Base-by-base conservation (phyloP, 2,329 filamentous ascomycete genomes). In the Dactylellina parvicollis region DNA sequence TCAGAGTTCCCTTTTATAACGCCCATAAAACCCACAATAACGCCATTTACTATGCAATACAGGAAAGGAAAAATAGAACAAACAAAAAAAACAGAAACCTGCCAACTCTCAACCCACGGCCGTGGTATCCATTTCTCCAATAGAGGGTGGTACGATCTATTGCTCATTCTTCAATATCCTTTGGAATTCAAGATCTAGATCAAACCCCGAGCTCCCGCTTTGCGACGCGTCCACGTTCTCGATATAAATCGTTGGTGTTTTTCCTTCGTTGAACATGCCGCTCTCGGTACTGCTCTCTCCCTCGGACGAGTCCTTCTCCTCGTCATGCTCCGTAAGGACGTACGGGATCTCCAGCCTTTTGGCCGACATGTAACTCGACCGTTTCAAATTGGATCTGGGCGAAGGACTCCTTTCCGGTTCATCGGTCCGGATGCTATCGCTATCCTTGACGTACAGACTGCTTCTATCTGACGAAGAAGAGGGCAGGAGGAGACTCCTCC, bases 291-390 rank as follows among this genome's bases (percentile, higher is more conserved):
- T 22, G 9, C 44, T 44, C 2, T 62, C 57, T 44, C 24, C 62
- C 4, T 32, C 49, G 38, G 46, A 40, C 1, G 47, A 54, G 9
- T 28, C 38, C 16, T 32, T 44, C 22, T 67, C 62, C 10, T 59
- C 32, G 18, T 71, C 66, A 32, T 67, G 52, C 16, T 71, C 66
- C 12, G 38, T 30, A 30, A 71, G 30, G 8, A 56, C 66, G 9
- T 44, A 40, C 12, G 66, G 66, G 18, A 71, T 71, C 30, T 71
- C 66, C 50, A 71, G 18, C 32, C 18, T 62, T 28, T 71, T 71
- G 9, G 56, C 66, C 0, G 66, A 71, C 66, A 62, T 57, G 22
- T 64, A 64, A 40, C 66, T 71, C 2, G 49, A 20, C 24, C 66
- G 30, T 18, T 71, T 71, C 20, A 42, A 9, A 20, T 24, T 7